Percentiles rank a stretch among this genome's conserved stretches.
Evolutionary conservation across 805 yeast species (phyloP).

Genomic region (Kazachstania psychrophila): DNA sequence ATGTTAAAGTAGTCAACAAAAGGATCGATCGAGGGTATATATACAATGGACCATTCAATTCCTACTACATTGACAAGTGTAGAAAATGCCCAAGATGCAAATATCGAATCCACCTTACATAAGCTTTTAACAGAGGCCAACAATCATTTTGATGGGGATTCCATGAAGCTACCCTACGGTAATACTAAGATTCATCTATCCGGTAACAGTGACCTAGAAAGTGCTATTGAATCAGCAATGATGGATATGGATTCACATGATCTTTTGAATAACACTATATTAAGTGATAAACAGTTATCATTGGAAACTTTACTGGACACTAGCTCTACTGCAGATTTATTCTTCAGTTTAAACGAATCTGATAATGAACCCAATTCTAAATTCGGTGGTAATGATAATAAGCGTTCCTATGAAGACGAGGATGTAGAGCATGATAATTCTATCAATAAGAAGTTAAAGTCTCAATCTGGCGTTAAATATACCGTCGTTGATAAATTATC

Average conservation of each 20-base stretch:
- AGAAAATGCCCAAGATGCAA: neutral
- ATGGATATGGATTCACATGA: constrained; percentile 6
- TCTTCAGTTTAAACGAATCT: constrained; percentile 10
- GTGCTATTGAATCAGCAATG: constrained; percentile 7
- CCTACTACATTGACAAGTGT: too few species aligned
- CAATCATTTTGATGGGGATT: constrained; percentile 14
- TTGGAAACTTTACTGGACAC: constrained; percentile 18
- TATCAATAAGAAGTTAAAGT: neutral
- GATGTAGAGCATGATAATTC: neutral
- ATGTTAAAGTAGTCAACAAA: too few species aligned
- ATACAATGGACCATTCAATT: too few species aligned
- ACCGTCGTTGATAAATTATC: neutral
- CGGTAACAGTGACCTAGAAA: constrained; percentile 5
- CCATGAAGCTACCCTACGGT: constrained; percentile 7
- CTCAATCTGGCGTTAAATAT: neutral
- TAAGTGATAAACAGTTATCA: constrained; percentile 16
- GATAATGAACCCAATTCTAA: neutral
- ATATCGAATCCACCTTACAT: neutral
- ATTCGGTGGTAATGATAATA: neutral
- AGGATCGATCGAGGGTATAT: too few species aligned
- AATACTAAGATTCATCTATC: neutral
- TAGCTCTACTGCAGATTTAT: constrained; percentile 9
- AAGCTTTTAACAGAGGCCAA: neutral
- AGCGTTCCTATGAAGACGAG: neutral
- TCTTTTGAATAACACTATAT: constrained; percentile 10